Evolutionary conservation across 2,329 filamentous ascomycete species (phyloP), one percentile per base, ranked within the genome.

Genomic region (Raffaelea albimanens): DNA sequence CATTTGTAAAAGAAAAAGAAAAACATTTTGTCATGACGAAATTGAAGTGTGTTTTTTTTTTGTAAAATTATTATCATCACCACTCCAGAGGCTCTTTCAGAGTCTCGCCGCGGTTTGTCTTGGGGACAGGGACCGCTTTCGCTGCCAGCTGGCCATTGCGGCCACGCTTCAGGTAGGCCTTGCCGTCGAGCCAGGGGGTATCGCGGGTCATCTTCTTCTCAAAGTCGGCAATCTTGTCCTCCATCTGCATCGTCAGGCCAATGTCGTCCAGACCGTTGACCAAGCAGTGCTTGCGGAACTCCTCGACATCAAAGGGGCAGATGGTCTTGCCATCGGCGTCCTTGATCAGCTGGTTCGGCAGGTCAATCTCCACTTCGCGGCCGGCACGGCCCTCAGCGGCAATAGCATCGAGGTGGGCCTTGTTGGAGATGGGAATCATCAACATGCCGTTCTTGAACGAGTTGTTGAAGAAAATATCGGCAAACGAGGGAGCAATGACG

Each of bases 381-480:
- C 88, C 88, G 3, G 86, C 85, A 34, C 75, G 75, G 31, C 90
- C 90, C 66, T 94, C 87, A 22, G 73, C 78, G 34, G 85, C 82
- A 54, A 97, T 82, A 52, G 73, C 74, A 40, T 85, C 74, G 4
- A 96, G 70, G 29, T 78, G 73, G 1, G 68, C 71, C 55, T 80
- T 67, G 63, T 91, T 80, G 29, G 75, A 70, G 61, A 97, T 85
- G 50, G 75, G 69, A 52, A 97, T 80, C 43, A 91, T 90, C 53
- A 97, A 73, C 93, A 97, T 97, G 71, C 91, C 91, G 72, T 98
- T 98, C 78, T 98, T 97, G 79, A 96, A 97, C n/a, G 86, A 93
- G 75, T 98, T 98, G 80, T 95, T 96, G 80, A 91, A 94, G 80
- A 96, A 96, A 66, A 98, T 98, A 61, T 95, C 88, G 50, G 85